Percentiles rank a stretch among this genome's conserved stretches.
Conservation (phyloP, 202 grass and related monocot species). For the Bolboschoenoplectus hybrid region DNA sequence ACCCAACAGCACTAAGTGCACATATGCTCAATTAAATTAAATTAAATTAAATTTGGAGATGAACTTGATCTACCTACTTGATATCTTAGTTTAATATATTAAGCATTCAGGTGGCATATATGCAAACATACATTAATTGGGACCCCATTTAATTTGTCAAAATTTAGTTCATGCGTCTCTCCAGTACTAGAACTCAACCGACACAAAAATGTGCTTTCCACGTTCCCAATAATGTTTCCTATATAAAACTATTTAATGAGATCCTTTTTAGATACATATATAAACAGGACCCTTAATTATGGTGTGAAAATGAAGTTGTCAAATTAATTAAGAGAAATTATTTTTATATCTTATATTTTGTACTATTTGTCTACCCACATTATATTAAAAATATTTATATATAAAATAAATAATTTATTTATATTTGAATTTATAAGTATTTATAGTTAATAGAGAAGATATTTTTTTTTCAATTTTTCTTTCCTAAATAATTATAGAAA, state of each 20-base stretch:
- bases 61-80: neutral
- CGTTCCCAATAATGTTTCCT: neutral
- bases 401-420: too few relatives aligned
- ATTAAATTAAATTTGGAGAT: neutral
- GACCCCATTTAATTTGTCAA: neutral
- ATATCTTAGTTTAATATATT: neutral
- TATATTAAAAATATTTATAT: too few relatives aligned
- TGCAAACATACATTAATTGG: neutral
- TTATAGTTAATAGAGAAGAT: too few relatives aligned
- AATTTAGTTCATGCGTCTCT: neutral
- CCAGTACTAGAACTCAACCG: neutral
- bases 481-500: too few relatives aligned
- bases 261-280: neutral
- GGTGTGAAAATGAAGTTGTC: neutral
- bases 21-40: neutral
- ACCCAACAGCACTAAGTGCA: neutral
- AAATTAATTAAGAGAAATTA: neutral
- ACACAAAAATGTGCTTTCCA: constrained; percentile 25
- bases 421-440: too few relatives aligned
- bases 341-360: too few relatives aligned
- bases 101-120: neutral
- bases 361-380: too few relatives aligned
- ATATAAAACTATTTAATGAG: neutral
- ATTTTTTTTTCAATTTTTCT: too few relatives aligned
- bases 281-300: neutral